A percentile compares a stretch with the other conserved stretches of the same genome.
Conservation (phyloP, 805 yeast genomes). For the Blastobotrys chiropterorum region DNA sequence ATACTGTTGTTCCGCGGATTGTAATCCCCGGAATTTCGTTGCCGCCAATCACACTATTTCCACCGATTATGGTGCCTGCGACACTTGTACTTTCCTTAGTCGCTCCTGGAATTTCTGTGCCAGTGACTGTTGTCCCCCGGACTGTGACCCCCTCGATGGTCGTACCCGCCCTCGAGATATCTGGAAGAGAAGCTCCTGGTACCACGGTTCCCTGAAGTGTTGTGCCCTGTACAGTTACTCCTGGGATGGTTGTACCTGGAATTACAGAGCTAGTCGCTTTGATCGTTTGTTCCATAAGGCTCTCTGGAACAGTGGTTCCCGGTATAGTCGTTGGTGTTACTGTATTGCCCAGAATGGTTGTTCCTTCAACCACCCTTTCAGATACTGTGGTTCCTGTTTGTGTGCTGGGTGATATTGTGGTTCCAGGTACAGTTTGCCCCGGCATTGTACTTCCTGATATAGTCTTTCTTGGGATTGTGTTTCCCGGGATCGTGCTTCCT, state of each 20-base stretch:
- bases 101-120: constrained; percentile 11
- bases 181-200: constrained; percentile 8
- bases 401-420: constrained; percentile 9
- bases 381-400: not conserved
- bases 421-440: constrained; percentile 19
- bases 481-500: constrained; percentile 19
- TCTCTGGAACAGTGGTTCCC: not conserved
- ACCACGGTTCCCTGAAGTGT: constrained; percentile 12
- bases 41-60: not conserved
- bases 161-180: constrained; percentile 12
- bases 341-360: constrained; percentile 17
- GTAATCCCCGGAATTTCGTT: not conserved
- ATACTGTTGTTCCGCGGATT: not conserved
- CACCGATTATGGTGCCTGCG: not conserved
- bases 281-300: not conserved
- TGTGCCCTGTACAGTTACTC: constrained; percentile 16
- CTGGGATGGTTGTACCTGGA: constrained; percentile 16
- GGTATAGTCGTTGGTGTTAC: constrained; percentile 6
- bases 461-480: constrained; percentile 14
- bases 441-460: constrained; percentile 15
- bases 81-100: constrained; percentile 1
- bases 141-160: constrained; percentile 12
- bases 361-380: constrained; percentile 12
- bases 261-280: not conserved
- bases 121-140: constrained; percentile 22